These are phyloP conservation scores for Colletotrichum caudatum DNA, from an alignment of 2,329 filamentous ascomycete genomes.

Conservation along the genomic window DNA sequence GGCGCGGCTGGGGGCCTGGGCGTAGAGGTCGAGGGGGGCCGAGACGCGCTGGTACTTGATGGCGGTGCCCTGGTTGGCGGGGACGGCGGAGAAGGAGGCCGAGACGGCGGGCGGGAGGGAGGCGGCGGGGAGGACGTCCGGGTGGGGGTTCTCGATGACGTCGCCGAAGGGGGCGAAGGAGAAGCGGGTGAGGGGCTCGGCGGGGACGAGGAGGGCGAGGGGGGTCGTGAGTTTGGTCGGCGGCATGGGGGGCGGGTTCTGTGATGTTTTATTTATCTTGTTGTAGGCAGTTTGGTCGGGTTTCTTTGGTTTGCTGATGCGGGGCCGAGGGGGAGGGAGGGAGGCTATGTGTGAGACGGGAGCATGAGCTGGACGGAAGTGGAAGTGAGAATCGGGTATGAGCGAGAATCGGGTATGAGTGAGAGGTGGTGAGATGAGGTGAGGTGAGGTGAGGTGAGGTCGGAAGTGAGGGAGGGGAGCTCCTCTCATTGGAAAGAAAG, in stretches of 20 bases:
- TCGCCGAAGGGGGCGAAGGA: slow-evolving; percentile 85
- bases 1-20: slow-evolving; percentile 69
- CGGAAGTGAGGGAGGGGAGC: slow-evolving; percentile 19
- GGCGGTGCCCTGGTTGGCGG: slow-evolving; percentile 87
- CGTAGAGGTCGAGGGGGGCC: slow-evolving; percentile 78
- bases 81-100: slow-evolving; percentile 62
- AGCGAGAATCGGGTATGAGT: too few species aligned
- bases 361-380: background rate
- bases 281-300: too few species aligned
- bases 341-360: background rate
- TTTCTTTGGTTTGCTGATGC: background rate
- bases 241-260: slow-evolving; percentile 12
- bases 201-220: slow-evolving; percentile 59
- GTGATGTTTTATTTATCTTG: background rate
- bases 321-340: background rate
- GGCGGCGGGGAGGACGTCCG: slow-evolving; percentile 63
- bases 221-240: slow-evolving; percentile 29
- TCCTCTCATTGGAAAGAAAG: slow-evolving; percentile 8
- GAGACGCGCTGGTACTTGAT: slow-evolving; percentile 88
- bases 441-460: slow-evolving; percentile 10
- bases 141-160: slow-evolving; percentile 80
- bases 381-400: background rate
- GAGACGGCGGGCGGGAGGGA: slow-evolving; percentile 54
- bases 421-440: background rate
- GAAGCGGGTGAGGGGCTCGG: slow-evolving; percentile 74